phyloP scores from a whole-genome alignment of 345 rosid genomes.

The Jatropha curcas region DNA sequence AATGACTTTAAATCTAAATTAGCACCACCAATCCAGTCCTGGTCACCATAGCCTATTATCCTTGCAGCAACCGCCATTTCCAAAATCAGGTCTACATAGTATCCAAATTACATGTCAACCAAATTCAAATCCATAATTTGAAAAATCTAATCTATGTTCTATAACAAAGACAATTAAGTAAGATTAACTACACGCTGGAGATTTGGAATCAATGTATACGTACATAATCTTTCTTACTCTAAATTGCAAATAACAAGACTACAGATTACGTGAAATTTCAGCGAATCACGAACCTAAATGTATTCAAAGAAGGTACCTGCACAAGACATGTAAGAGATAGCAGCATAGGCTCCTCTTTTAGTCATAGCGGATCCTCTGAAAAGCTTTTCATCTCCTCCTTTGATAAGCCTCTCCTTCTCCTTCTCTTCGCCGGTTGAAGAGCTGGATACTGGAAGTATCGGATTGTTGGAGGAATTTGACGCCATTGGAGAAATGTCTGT shows the following conservation, averaged over 20 bases:
- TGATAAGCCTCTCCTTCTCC: constrained; percentile 55
- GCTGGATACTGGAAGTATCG: constrained; percentile 67
- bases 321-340: constrained; percentile 88
- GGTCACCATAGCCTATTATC: neutral
- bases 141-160: neutral
- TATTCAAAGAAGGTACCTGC: constrained; percentile 49
- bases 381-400: constrained; percentile 64
- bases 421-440: constrained; percentile 43
- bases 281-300: neutral
- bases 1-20: neutral
- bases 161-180: neutral
- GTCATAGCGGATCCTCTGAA: constrained; percentile 97
- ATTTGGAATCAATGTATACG: neutral
- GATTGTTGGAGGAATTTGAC: constrained; percentile 45
- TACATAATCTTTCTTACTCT: neutral
- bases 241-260: neutral
- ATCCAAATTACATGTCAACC: neutral
- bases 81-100: neutral
- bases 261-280: neutral
- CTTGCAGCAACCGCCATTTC: neutral
- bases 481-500: constrained; percentile 44
- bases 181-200: neutral
- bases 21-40: neutral
- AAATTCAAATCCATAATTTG: neutral
- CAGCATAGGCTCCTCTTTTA: constrained; percentile 82